phyloP scores from a whole-genome alignment of 495 filamentous ascomycete genomes.

The Neurospora sp. region DNA sequence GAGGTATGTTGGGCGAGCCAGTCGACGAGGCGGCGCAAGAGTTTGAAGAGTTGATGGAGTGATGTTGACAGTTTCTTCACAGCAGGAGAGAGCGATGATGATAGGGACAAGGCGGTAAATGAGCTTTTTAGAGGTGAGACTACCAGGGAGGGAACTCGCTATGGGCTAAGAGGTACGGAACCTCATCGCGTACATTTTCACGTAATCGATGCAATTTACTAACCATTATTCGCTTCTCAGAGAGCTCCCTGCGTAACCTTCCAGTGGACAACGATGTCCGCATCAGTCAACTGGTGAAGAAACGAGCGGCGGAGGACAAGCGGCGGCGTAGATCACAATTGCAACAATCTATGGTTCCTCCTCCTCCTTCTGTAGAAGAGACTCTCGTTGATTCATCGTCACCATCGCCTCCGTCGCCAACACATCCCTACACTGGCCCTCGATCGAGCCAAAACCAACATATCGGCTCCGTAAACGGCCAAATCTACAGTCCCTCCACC shows the following conservation, averaged over 20 bases:
- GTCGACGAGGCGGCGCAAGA: background rate
- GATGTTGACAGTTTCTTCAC: background rate
- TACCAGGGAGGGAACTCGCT: background rate
- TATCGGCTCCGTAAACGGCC: background rate
- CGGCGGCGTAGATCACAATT: background rate
- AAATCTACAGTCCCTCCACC: background rate
- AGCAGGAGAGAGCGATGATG: background rate
- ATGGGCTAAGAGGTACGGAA: background rate
- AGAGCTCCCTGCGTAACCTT: background rate
- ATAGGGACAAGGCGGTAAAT: background rate
- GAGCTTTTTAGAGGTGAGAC: background rate
- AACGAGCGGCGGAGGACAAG: slow-evolving; percentile 8
- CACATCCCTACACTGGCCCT: background rate
- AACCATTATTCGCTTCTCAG: background rate
- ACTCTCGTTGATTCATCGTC: background rate
- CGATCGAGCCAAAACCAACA: background rate
- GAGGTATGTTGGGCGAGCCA: slow-evolving; percentile 3
- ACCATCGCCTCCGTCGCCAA: background rate
- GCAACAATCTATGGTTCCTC: background rate
- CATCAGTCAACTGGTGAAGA: slow-evolving; percentile 11
- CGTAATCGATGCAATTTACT: background rate
- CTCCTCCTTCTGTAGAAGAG: background rate
- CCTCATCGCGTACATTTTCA: background rate
- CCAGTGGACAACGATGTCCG: slow-evolving; percentile 5
- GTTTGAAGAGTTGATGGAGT: background rate